Evolutionary conservation across 2,329 filamentous ascomycete genomes (phyloP).

Genomic region (Aspergillus melleus): DNA sequence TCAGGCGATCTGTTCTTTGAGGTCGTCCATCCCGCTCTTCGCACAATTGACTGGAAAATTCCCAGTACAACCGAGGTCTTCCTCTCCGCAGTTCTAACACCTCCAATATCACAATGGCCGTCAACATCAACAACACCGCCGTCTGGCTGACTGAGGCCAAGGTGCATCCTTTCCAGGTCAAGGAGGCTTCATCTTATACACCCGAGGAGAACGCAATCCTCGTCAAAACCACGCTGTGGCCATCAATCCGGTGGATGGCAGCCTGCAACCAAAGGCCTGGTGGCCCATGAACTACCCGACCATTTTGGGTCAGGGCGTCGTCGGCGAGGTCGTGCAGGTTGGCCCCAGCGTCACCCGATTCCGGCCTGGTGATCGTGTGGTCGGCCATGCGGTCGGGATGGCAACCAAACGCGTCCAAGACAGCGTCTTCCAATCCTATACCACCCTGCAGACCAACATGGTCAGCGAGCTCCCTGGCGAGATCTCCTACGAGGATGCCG

Average conservation of each 20-base stretch:
- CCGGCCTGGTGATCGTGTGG: slow-evolving; percentile 28
- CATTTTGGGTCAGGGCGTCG: slow-evolving; percentile 20
- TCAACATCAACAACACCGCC: slow-evolving; percentile 11
- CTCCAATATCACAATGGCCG: background rate
- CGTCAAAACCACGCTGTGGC: slow-evolving; percentile 25
- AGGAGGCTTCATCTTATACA: slow-evolving; percentile 4
- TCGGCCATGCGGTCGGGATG: slow-evolving; percentile 24
- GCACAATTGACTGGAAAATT: too few species aligned
- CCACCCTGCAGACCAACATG: slow-evolving; percentile 22
- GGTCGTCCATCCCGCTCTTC: too few species aligned
- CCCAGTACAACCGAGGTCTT: too few species aligned
- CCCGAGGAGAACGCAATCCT: slow-evolving; percentile 20
- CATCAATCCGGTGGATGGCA: slow-evolving; percentile 32
- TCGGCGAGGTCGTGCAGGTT: slow-evolving; percentile 14
- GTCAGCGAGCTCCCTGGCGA: slow-evolving; percentile 25
- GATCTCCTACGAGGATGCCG: slow-evolving; percentile 30
- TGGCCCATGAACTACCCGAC: slow-evolving; percentile 12
- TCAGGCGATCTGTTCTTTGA: too few species aligned
- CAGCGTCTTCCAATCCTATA: slow-evolving; percentile 34
- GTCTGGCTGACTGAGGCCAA: slow-evolving; percentile 20
- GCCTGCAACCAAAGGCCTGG: slow-evolving; percentile 26
- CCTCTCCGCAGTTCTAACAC: too few species aligned
- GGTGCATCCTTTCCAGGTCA: slow-evolving; percentile 18
- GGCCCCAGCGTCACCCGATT: slow-evolving; percentile 14
- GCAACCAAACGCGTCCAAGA: slow-evolving; percentile 6